Evolutionary conservation across 139 green algal species (phyloP).

Genomic region (Tetraselmis striata): DNA sequence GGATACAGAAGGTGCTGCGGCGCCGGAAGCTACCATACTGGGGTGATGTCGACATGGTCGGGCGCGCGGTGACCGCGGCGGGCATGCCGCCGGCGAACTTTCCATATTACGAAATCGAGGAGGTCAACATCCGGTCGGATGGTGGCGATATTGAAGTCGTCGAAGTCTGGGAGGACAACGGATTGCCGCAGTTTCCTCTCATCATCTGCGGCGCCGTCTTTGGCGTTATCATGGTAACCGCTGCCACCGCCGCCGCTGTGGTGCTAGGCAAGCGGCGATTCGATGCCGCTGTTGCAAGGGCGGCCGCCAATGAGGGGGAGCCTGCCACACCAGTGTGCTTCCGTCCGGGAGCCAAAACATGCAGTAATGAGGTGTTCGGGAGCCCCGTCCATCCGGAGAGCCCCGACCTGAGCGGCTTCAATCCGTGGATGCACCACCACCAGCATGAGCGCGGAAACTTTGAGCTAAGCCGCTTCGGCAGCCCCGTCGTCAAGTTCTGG

Average conservation of each 20-base stretch:
- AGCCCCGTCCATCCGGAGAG: too few species aligned
- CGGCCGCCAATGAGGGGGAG: neutral
- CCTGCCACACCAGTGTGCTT: too few species aligned
- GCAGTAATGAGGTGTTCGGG: too few species aligned
- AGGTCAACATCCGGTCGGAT: neutral
- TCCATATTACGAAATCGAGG: neutral
- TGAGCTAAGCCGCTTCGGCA: neutral
- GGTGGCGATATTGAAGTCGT: neutral
- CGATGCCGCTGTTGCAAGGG: neutral
- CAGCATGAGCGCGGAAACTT: too few species aligned
- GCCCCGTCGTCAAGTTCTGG: neutral
- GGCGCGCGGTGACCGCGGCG: neutral
- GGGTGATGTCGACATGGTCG: neutral
- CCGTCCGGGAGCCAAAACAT: too few species aligned
- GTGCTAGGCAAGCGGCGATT: neutral
- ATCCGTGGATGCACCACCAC: too few species aligned
- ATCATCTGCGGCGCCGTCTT: neutral
- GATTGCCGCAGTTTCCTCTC: neutral
- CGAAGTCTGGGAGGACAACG: neutral
- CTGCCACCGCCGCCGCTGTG: neutral
- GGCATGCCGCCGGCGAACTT: neutral
- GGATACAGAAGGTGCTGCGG: neutral
- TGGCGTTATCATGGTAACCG: neutral
- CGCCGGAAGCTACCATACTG: neutral
- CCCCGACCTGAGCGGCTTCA: too few species aligned